These are phyloP conservation scores for Arthroderma sp. DNA, from an alignment of 2,329 filamentous ascomycete species.

Conservation along the genomic window DNA sequence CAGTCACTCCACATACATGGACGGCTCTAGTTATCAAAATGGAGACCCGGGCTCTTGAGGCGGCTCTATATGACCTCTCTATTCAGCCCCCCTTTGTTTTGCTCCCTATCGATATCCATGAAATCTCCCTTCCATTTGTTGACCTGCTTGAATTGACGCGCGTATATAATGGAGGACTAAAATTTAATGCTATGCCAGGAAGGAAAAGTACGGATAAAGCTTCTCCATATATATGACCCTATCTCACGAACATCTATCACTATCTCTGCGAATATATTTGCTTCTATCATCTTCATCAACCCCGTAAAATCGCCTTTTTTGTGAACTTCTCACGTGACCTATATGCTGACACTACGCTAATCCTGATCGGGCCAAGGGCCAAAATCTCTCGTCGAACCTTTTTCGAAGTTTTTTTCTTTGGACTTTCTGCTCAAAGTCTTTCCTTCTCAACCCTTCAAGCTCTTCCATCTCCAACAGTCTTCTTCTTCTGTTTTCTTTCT, in stretches of 20 bases:
- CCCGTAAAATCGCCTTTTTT: neutral
- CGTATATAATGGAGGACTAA: no score
- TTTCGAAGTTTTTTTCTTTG: neutral
- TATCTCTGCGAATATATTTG: neutral
- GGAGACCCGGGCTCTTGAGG: neutral
- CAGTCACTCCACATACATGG: neutral
- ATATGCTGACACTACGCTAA: neutral
- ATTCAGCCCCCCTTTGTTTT: neutral
- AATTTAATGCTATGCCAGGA: neutral
- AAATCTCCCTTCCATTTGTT: neutral
- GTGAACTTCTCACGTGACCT: neutral
- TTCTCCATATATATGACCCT: neutral
- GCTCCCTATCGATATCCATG: neutral
- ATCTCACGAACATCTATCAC: neutral
- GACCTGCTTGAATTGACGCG: neutral
- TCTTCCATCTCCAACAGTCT: neutral
- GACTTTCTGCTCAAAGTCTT: neutral
- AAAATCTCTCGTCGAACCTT: neutral
- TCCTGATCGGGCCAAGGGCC: neutral
- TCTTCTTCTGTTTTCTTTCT: neutral
- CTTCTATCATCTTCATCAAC: neutral
- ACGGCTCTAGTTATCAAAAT: neutral
- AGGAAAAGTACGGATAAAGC: neutral
- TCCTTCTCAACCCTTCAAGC: neutral
- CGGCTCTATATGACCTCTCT: neutral